Percentiles rank a stretch among this genome's conserved stretches.
Evolutionary conservation across 2,329 filamentous ascomycete genomes (phyloP).

Genomic region (Exserohilum rostratum): DNA sequence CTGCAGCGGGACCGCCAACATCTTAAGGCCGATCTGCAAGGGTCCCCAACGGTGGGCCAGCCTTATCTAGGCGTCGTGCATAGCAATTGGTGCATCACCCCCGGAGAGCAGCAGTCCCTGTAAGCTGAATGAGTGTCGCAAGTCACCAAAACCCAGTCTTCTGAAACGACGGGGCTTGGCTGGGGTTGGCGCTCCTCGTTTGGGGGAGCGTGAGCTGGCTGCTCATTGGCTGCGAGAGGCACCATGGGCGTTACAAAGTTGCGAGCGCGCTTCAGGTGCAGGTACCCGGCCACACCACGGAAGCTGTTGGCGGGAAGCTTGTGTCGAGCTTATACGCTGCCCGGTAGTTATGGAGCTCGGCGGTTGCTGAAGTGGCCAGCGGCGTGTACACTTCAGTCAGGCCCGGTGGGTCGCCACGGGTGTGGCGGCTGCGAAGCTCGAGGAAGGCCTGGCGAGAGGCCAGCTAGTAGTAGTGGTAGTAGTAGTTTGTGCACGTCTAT

Average conservation of each 20-base stretch:
- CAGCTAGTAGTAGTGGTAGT: too few relatives aligned
- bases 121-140: constrained; percentile 22
- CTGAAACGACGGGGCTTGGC: constrained; percentile 28
- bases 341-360: constrained; percentile 4
- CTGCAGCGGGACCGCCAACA: constrained; percentile 15
- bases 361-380: constrained; percentile 12
- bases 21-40: constrained; percentile 35
- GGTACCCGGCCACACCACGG: constrained; percentile 20
- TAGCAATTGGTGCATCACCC: constrained; percentile 18
- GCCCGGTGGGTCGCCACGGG: not conserved
- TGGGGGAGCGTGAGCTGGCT: not conserved
- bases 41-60: not conserved
- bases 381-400: not conserved
- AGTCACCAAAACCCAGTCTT: constrained; percentile 19
- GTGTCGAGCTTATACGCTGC: constrained; percentile 12
- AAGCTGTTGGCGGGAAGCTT: constrained; percentile 11
- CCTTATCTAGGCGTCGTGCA: not conserved
- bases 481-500: too few relatives aligned
- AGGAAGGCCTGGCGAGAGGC: not conserved
- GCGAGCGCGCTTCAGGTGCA: constrained; percentile 30
- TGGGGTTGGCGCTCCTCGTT: constrained; percentile 12
- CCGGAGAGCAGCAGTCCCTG: constrained; percentile 18
- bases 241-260: constrained; percentile 19
- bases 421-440: constrained; percentile 3
- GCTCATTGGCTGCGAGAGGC: constrained; percentile 17